A percentile compares a stretch with the other conserved stretches of the same genome.
Conservation (phyloP, 2,329 filamentous ascomycete genomes). For the Pezizomycotina sp. region DNA sequence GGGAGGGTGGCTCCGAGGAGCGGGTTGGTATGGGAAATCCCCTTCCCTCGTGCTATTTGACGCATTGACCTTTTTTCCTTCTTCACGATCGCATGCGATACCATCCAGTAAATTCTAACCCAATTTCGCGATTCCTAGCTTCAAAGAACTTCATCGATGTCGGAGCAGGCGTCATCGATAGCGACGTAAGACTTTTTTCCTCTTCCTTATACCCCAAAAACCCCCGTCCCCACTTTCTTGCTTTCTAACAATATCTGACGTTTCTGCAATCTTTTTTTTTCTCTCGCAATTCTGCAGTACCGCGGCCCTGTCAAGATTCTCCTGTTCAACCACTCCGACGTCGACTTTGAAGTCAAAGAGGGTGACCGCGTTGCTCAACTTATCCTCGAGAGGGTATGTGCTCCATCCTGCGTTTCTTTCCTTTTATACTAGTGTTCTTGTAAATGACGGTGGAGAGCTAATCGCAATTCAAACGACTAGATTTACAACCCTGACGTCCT, state of each 20-base stretch:
- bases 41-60: too few relatives aligned
- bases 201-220: too few relatives aligned
- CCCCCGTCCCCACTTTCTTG: not conserved
- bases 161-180: constrained; percentile 91
- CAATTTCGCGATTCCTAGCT: constrained; percentile 46
- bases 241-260: too few relatives aligned
- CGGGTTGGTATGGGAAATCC: too few relatives aligned
- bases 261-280: not conserved
- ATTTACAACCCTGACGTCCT: constrained; percentile 84
- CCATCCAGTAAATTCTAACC: not conserved
- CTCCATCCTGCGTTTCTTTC: constrained; percentile 4
- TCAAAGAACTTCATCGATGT: constrained; percentile 92
- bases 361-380: constrained; percentile 90
- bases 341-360: constrained; percentile 41
- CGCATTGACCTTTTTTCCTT: too few relatives aligned
- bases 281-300: constrained; percentile 36
- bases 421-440: not conserved
- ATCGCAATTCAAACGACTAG: constrained; percentile 27
- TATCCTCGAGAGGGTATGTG: constrained; percentile 59
- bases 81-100: too few relatives aligned
- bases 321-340: constrained; percentile 61
- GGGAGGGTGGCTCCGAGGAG: constrained; percentile 11
- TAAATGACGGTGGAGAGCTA: too few relatives aligned
- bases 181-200: constrained; percentile 39
- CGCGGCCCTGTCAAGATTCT: constrained; percentile 84